Evolutionary conservation across 2,329 filamentous ascomycete species (phyloP), one percentile per base, ranked within the genome.

Genomic region (Grosmannia serpens): DNA sequence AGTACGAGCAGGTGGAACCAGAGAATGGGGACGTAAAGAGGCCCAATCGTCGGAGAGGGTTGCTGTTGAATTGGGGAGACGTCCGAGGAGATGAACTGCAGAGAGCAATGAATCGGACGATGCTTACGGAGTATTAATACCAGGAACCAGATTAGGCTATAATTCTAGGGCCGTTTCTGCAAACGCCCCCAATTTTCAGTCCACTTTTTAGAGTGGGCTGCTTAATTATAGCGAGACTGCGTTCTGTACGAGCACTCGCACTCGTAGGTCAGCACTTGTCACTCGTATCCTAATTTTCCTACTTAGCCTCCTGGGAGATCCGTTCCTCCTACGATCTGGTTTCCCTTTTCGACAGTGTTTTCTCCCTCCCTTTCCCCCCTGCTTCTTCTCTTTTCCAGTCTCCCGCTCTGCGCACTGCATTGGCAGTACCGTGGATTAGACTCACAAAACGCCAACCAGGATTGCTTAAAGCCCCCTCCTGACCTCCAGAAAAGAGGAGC

Each of bases 291-390:
- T 31, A 55, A 44, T 44, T 35, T 35, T 59, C 58, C 56, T 58
- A 59, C 53, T 58, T 58, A 44, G 31, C 50, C 59, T 62, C 54
- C 53, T 47, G 10, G 31, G 31, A 33, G 41, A 44, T 44, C 41
- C 9, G 41, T 5, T 57, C 49, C 56, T 41, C 55, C 60, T 52
- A 57, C 65, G 64, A 66, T 63, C 62, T 68, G 64, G 57, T 65
- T 66, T 60, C 65, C 65, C 57, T 63, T 61, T 66, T 64, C 58
- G 65, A 65, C 62, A 27, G 50, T 44, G 22, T 51, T 55, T 54
- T 53, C 41, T 56, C 44, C 44, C 44, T 38, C 33, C 9, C 22
- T n/a, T n/a, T n/a, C 31, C 52, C 20, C 35, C 20, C 41, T n/a
- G 20, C 17, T n/a, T 6, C 20, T 4, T 9, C 20, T 44, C 20